Base-by-base conservation (phyloP, 2,329 filamentous ascomycete genomes). In the Calonectria honghensis region DNA sequence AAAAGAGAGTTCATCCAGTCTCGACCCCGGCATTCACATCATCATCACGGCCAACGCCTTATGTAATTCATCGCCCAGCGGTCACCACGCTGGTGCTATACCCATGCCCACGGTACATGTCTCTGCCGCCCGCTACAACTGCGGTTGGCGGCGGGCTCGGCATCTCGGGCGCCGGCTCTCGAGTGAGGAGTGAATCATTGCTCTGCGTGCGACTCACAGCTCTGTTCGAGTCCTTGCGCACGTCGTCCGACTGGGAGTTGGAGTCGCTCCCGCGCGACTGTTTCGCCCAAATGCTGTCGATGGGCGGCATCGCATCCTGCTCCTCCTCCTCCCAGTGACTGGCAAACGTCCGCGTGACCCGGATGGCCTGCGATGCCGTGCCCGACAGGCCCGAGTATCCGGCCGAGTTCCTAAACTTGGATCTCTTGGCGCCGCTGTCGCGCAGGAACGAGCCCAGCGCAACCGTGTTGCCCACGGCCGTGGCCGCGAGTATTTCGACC, bases 381-480 rank as follows among this genome's bases (percentile, higher is more conserved):
- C 79, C 79, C 4, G 81, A 81, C 57, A 78, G 79, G 9, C 80
- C 80, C 7, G 77, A 79, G 75, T 81, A 80, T 27, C 79, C 80
- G 67, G 79, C 90, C 32, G 89, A 89, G 74, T 90, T 89, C 73
- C 93, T 93, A 86, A 94, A 98, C 83, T 95, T 96, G 73, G 89
- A 90, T 85, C 96, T 97, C 88, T 98, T 98, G 54, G 94, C 89
- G 37, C 96, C 96, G 70, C 94, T 91, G 83, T 98, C 96, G 10
- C 96, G 91, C 18, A 98, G 91, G 82, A 98, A 98, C 0, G 95
- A 97, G 5, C 96, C 96, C 0, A 98, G 91, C 1, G 98, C 94
- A 29, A 98, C 90, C 2, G 93, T 92, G 83, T 98, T 98, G 16
- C 96, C 94, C 1, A 97, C 94, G 0, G 92, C 91, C 0, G 95